Base-by-base conservation (phyloP, 2,329 filamentous ascomycete species). In the Colletotrichum lindemuthianum region DNA sequence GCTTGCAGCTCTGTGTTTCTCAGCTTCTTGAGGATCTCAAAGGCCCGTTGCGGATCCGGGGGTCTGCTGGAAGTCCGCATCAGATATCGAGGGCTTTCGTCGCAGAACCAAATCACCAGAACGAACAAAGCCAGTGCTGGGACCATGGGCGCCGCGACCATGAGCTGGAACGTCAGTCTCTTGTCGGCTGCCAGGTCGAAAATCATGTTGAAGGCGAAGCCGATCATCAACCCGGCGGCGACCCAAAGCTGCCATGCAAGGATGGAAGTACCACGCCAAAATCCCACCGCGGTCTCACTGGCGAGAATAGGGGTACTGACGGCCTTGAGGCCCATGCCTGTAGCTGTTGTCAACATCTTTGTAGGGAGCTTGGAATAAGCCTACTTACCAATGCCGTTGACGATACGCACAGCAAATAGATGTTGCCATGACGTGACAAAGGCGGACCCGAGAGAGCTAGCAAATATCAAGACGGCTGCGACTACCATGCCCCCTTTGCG, bases 321-420 rank as follows among this genome's bases (percentile, higher is more conserved):
- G 0, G 81, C 81, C 65, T 83, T 83, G 33, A 83, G 75, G 0
- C 81, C 81, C 81, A 83, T 83, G 1, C 78, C 81, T 76, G 49
- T 2, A 2, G n/a, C 3, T 7, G 1, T 10, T 16, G 34, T 60
- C 2, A 52, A 15, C 13, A 34, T n/a, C 1, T 13, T 32, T 50
- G 24, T 24, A 12, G 3, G 4, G 6, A n/a, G 32, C 33, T 50
- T 6, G 16, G 10, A 36, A 16, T 16, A 8, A 8, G 9, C 5
- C 3, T 70, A 68, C 76, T 60, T 43, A 79, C 78, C 77, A 15
- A 80, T 66, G 5, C 78, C 79, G 56, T 79, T 79, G 7, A 80
- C 40, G 1, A 77, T 70, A 8, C 79, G 74, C 0, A 79, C 71
- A 2, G 68, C 72, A 24, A 80, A 70, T 3, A 81, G 59, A 8